Conservation (phyloP, 1,284 basidiomycete genomes). For the Sphaerobolus stellatus region DNA sequence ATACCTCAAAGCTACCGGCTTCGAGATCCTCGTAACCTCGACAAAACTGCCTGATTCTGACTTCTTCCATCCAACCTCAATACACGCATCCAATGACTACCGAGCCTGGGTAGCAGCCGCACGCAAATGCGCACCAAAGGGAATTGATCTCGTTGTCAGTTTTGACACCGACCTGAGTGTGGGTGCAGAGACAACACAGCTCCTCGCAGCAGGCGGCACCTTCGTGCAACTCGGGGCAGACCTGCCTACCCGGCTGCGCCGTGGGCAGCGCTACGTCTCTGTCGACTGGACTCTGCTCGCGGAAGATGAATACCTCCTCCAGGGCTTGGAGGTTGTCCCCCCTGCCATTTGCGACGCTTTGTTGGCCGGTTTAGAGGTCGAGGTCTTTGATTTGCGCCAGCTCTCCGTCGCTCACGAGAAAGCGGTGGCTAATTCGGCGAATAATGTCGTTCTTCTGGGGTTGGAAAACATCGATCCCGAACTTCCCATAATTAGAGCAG, state of each 20-base stretch:
- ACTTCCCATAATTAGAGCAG: constrained; percentile 8
- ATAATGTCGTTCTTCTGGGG: background rate
- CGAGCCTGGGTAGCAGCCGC: background rate
- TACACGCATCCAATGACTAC: background rate
- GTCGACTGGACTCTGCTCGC: background rate
- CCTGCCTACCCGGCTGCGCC: background rate
- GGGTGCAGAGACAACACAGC: background rate
- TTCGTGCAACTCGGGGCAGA: background rate
- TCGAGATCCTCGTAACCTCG: background rate
- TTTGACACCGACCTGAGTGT: background rate
- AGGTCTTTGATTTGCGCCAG: background rate
- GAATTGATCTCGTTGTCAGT: background rate
- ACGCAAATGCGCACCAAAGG: background rate
- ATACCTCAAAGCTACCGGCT: background rate
- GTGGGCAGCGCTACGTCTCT: background rate
- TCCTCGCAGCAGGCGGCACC: background rate
- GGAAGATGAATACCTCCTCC: background rate
- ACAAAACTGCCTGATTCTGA: background rate
- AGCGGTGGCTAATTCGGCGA: background rate
- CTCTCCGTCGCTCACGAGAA: background rate
- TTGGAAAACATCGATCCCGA: constrained; percentile 1
- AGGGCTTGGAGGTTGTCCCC: background rate
- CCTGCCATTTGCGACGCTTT: background rate
- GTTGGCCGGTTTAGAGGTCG: background rate
- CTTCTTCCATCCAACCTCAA: background rate